phyloP scores from a whole-genome alignment of 2,329 filamentous ascomycete genomes.

The Fusarium scirpi region DNA sequence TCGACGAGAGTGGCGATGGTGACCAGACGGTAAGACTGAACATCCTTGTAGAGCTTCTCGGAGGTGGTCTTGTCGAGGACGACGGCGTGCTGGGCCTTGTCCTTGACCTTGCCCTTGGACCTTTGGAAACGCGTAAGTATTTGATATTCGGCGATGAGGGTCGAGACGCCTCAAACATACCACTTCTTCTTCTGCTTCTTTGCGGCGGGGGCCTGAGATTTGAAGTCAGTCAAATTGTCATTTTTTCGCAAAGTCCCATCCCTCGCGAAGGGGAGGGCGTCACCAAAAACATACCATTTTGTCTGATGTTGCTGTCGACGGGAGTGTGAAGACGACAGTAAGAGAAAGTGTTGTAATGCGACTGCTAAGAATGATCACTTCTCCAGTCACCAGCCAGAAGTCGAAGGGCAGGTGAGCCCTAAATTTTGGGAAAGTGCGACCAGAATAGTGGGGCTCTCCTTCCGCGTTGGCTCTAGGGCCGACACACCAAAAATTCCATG shows the following conservation, averaged over 20 bases:
- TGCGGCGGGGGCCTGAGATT: slow-evolving; percentile 57
- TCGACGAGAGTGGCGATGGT: slow-evolving; percentile 99
- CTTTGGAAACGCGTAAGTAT: slow-evolving; percentile 41
- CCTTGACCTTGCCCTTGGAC: slow-evolving; percentile 85
- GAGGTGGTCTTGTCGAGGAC: slow-evolving; percentile 97
- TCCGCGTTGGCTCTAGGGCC: not conserved
- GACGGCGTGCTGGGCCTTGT: slow-evolving; percentile 99
- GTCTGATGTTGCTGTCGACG: slow-evolving; percentile 57
- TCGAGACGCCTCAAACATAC: slow-evolving; percentile 44
- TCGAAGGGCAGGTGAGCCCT: slow-evolving; percentile 46
- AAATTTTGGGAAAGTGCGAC: slow-evolving; percentile 26
- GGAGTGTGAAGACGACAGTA: slow-evolving; percentile 40
- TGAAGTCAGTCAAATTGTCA: slow-evolving; percentile 41
- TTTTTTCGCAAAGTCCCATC: slow-evolving; percentile 11
- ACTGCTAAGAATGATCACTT: slow-evolving; percentile 30
- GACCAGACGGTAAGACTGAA: slow-evolving; percentile 99
- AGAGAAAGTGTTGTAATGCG: slow-evolving; percentile 49
- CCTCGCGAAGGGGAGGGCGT: slow-evolving; percentile 9
- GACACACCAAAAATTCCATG: slow-evolving; percentile 20
- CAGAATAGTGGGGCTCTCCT: not conserved
- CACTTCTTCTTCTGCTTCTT: slow-evolving; percentile 67
- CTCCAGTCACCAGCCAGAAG: slow-evolving; percentile 46
- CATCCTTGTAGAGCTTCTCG: slow-evolving; percentile 99
- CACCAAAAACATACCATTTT: slow-evolving; percentile 56
- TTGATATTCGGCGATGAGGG: slow-evolving; percentile 25